These are phyloP conservation scores for Leccinum subrobustum DNA, from an alignment of 1,284 basidiomycete genomes.

Conservation along the genomic window DNA sequence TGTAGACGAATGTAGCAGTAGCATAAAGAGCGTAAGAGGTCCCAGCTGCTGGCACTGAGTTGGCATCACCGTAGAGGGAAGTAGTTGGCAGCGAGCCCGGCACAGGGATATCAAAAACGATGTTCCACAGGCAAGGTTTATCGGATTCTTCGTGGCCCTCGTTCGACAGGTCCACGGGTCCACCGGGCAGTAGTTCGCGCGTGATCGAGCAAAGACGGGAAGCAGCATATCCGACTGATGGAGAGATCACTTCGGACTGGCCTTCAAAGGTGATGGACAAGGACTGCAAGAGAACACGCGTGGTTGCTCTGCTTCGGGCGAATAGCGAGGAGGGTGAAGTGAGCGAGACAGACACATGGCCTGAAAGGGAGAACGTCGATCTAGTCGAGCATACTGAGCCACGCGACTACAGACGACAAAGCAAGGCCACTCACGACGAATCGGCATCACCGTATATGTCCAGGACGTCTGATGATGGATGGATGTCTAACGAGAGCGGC, in stretches of 20 bases:
- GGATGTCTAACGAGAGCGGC: constrained; percentile 62
- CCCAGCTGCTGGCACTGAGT: constrained; percentile 42
- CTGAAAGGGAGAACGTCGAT: constrained; percentile 75
- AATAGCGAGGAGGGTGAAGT: constrained; percentile 50
- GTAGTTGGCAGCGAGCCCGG: constrained; percentile 78
- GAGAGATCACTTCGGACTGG: constrained; percentile 63
- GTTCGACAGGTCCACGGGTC: constrained; percentile 59
- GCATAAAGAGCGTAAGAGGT: constrained; percentile 68
- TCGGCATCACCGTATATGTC: constrained; percentile 71
- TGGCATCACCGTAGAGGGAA: constrained; percentile 43
- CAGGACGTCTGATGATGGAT: constrained; percentile 51
- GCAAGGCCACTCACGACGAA: constrained; percentile 48
- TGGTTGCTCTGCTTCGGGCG: constrained; percentile 42
- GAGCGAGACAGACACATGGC: constrained; percentile 62
- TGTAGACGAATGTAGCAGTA: constrained; percentile 52
- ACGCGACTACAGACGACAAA: neutral
- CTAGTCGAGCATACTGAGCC: constrained; percentile 36
- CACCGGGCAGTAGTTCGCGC: constrained; percentile 53
- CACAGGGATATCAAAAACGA: constrained; percentile 67
- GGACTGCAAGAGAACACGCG: constrained; percentile 60
- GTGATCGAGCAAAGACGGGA: constrained; percentile 65
- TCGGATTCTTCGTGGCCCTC: constrained; percentile 55
- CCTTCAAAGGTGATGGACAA: constrained; percentile 74
- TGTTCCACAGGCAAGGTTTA: constrained; percentile 61
- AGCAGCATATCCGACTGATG: constrained; percentile 58